phyloP scores from a whole-genome alignment of 768 basidiomycete species.

The Solioccasus polychromus region DNA sequence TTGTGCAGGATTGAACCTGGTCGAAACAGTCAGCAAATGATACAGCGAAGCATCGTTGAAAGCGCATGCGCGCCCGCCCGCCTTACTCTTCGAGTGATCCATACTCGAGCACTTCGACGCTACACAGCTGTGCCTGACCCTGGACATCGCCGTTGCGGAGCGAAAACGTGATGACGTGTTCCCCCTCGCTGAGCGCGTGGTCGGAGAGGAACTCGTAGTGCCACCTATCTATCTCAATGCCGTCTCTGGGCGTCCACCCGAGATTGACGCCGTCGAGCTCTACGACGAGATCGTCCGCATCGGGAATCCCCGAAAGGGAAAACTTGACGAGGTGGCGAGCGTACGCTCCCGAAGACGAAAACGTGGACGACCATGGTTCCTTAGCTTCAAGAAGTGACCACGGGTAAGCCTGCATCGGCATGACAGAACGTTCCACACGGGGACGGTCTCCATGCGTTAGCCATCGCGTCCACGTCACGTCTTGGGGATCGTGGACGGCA shows the following conservation, averaged over 20 bases:
- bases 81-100: slow-evolving; percentile 61
- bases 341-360: slow-evolving; percentile 64
- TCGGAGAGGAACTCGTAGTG: slow-evolving; percentile 61
- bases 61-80: too few relatives aligned
- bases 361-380: slow-evolving; percentile 55
- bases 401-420: slow-evolving; percentile 73
- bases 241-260: slow-evolving; percentile 47
- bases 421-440: slow-evolving; percentile 63
- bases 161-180: slow-evolving; percentile 58
- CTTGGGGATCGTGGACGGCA: slow-evolving; percentile 43
- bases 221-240: slow-evolving; percentile 70
- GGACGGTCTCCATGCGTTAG: slow-evolving; percentile 39
- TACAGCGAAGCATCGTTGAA: too few relatives aligned
- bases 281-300: slow-evolving; percentile 49
- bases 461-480: slow-evolving; percentile 73
- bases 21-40: slow-evolving; percentile 1
- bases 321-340: slow-evolving; percentile 60
- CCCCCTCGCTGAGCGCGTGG: slow-evolving; percentile 42
- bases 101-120: slow-evolving; percentile 70
- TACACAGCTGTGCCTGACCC: slow-evolving; percentile 72
- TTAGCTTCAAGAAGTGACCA: slow-evolving; percentile 70
- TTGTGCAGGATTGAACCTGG: slow-evolving; percentile 56
- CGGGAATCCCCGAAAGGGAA: slow-evolving; percentile 70
- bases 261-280: slow-evolving; percentile 60
- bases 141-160: slow-evolving; percentile 46